These are phyloP conservation scores for Zygosaccharomyces gambellarensis DNA, from an alignment of 805 yeast species.

Conservation along the genomic window DNA sequence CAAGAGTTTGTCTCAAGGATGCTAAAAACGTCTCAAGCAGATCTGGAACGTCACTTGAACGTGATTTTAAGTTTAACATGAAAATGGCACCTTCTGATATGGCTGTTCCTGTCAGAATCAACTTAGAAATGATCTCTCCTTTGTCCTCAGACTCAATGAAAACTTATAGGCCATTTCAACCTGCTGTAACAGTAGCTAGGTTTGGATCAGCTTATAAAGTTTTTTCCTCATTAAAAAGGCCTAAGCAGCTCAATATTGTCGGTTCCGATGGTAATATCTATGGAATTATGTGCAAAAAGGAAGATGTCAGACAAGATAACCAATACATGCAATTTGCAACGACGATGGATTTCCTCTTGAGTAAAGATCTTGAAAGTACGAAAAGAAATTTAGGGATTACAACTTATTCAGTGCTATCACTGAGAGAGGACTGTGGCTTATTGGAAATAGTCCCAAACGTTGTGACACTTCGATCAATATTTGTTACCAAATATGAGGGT, in stretches of 20 bases:
- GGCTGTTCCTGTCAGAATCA: constrained; percentile 70
- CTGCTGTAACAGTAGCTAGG: constrained; percentile 49
- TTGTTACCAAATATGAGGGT: constrained; percentile 41
- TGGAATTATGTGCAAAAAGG: constrained; percentile 76
- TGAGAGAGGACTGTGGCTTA: constrained; percentile 81
- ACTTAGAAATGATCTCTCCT: constrained; percentile 65
- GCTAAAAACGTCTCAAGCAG: constrained; percentile 21
- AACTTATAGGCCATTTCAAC: constrained; percentile 43
- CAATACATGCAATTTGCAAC: constrained; percentile 86
- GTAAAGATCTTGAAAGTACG: constrained; percentile 63
- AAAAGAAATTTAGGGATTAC: constrained; percentile 65
- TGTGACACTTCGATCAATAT: constrained; percentile 61
- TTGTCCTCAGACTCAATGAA: constrained; percentile 41
- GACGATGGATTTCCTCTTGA: constrained; percentile 70
- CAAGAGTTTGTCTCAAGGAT: constrained; percentile 28
- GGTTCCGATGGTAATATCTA: constrained; percentile 79
- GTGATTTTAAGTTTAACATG: constrained; percentile 43
- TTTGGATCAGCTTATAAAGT: constrained; percentile 67
- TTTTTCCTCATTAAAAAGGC: constrained; percentile 80
- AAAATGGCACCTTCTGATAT: constrained; percentile 43
- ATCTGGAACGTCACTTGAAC: constrained; percentile 32
- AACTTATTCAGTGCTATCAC: constrained; percentile 83
- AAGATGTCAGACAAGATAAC: constrained; percentile 93
- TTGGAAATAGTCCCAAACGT: constrained; percentile 86
- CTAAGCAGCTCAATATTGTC: constrained; percentile 64